These are phyloP conservation scores for Xylaria hypoxylon DNA, from an alignment of 2,329 filamentous ascomycete species.

Conservation along the genomic window DNA sequence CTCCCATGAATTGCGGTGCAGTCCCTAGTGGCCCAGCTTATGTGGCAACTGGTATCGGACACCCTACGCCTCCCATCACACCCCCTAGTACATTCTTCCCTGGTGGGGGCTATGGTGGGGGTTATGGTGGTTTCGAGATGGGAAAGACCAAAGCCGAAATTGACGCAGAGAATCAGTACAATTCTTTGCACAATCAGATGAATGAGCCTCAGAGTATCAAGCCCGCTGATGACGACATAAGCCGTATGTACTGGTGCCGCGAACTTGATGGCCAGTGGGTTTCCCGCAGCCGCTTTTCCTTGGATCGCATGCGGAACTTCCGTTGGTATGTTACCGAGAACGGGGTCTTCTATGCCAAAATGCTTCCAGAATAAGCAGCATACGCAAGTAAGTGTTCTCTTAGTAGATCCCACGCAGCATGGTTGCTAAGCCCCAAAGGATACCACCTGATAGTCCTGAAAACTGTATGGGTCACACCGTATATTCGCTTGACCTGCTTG, in stretches of 20 bases:
- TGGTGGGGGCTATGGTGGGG: slow-evolving; percentile 33
- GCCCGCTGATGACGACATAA: slow-evolving; percentile 69
- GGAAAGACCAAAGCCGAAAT: slow-evolving; percentile 64
- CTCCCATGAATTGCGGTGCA: slow-evolving; percentile 27
- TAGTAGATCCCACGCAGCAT: not conserved
- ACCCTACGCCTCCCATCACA: slow-evolving; percentile 28
- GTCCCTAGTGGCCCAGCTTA: slow-evolving; percentile 15
- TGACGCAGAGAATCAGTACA: slow-evolving; percentile 60
- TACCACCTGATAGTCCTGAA: not conserved
- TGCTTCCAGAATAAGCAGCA: slow-evolving; percentile 56
- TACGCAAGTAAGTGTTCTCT: slow-evolving; percentile 36
- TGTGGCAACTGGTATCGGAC: slow-evolving; percentile 25
- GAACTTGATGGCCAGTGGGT: slow-evolving; percentile 71
- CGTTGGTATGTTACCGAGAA: slow-evolving; percentile 70
- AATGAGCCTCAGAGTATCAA: slow-evolving; percentile 72
- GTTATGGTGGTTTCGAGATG: slow-evolving; percentile 44
- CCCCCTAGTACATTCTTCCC: slow-evolving; percentile 19
- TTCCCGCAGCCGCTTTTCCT: slow-evolving; percentile 68
- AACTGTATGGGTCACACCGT: not conserved
- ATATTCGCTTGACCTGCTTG: not conserved
- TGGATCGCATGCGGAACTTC: slow-evolving; percentile 67
- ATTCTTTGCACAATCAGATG: slow-evolving; percentile 62
- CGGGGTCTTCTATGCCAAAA: slow-evolving; percentile 71
- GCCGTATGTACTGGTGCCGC: slow-evolving; percentile 70
- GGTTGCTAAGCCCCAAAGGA: not conserved